Evolutionary conservation across 2,329 filamentous ascomycete genomes (phyloP).

Genomic region (Fusarium nanum): DNA sequence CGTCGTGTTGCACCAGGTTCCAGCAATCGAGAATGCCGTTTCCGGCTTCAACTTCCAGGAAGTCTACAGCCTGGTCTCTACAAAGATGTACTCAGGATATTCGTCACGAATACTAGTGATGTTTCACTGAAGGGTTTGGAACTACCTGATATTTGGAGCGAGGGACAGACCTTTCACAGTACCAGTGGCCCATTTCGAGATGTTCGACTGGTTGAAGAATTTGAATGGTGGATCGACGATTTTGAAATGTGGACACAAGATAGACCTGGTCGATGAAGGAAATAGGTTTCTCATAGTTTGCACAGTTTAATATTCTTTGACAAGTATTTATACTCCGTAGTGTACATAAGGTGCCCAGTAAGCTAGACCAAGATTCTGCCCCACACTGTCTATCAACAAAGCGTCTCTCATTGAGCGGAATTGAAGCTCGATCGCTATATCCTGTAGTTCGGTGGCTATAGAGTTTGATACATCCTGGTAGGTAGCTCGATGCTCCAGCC

Average conservation of each 20-base stretch:
- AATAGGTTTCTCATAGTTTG: background rate
- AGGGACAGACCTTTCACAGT: background rate
- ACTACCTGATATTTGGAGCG: background rate
- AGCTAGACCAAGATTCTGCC: background rate
- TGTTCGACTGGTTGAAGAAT: background rate
- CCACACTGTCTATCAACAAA: accelerated
- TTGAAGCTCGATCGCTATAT: background rate
- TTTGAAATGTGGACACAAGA: background rate
- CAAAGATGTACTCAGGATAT: background rate
- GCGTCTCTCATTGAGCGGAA: background rate
- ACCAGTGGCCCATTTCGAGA: background rate
- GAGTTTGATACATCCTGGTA: too few relatives aligned
- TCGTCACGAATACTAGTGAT: background rate
- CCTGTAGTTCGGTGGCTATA: background rate
- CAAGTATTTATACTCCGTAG: background rate
- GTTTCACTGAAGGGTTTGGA: background rate
- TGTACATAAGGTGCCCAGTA: constrained; percentile 4
- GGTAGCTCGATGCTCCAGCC: background rate
- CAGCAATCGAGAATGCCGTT: background rate
- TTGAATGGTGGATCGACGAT: constrained; percentile 6
- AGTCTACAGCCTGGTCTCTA: background rate
- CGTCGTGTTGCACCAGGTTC: background rate
- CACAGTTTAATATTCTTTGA: background rate
- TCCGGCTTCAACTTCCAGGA: background rate
- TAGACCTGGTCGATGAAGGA: background rate